Base-by-base conservation (phyloP, 768 basidiomycete genomes). In the Amanita phalloides region DNA sequence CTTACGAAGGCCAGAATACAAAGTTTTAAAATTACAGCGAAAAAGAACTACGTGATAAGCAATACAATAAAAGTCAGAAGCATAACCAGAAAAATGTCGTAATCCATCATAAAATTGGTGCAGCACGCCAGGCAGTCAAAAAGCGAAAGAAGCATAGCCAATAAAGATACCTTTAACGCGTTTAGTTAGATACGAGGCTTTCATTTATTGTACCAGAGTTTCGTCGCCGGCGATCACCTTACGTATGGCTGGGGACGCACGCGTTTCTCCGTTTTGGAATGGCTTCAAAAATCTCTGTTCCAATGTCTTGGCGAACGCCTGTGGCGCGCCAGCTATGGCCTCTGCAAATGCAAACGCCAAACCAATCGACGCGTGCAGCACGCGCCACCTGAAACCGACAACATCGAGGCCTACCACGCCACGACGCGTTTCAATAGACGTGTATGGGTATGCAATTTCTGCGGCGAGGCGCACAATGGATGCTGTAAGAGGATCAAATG, bases 331-430 rank as follows among this genome's bases (percentile, higher is more conserved):
- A 17, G 70, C 68, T 48, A 86, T 75, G 0, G 79, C 80, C 62
- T 86, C 84, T 1, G 82, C 78, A 56, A 84, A 82, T 2, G 84
- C 78, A 58, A 85, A 84, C 0, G 81, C 81, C 9, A 81, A 71
- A 7, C 73, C 71, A 28, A 84, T 65, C 4, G 71, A 65, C 0
- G 84, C 79, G 42, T 64, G 71, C 51, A 83, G 65, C 1, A 83
- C 68, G 42, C 84, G 74, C 72, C 77, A 76, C 26, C 71, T 68
- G 35, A 66, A 63, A 4, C 81, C 81, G 6, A 86, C 62, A 3
- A 81, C 71, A 55, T 84, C 80, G 37, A 78, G 60, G 8, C 74
- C 72, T 17, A 66, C 59, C 45, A 71, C 50, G 10, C 60, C 58
- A 7, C 48, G 42, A 46, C 54, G 55, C 9, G 51, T 14, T 36